A percentile compares a stretch with the other conserved stretches of the same genome.
Evolutionary conservation across 73 alveolate species (phyloP).

Genomic region (Tetrahymena elliotti): DNA sequence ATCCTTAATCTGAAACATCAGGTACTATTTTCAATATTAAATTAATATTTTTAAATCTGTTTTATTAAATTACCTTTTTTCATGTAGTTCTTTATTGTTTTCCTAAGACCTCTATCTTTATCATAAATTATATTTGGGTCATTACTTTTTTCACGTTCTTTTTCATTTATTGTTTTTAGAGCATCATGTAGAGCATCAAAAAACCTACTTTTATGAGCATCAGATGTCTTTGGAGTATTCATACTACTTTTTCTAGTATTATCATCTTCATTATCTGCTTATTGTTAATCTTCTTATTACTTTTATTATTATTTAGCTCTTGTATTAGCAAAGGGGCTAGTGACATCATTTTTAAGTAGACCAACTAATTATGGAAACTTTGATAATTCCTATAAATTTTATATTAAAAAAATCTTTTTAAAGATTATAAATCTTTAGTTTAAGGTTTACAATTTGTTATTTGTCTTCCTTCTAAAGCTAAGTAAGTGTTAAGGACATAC

Average conservation of each 20-base stretch:
- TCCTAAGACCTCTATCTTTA: not conserved
- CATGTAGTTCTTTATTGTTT: not conserved
- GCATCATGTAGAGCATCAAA: not conserved
- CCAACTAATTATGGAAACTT: not conserved
- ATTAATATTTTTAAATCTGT: not conserved
- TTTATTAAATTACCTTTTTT: not conserved
- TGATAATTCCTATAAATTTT: not conserved
- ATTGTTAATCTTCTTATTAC: not conserved
- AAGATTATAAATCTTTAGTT: too few relatives aligned
- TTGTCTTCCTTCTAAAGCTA: not conserved
- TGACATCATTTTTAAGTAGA: not conserved
- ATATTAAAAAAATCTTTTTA: not conserved
- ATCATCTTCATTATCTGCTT: not conserved
- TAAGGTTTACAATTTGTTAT: not conserved
- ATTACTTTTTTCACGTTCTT: not conserved
- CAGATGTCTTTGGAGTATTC: not conserved
- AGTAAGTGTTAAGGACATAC: not conserved
- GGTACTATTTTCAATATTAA: not conserved
- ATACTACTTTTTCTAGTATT: not conserved
- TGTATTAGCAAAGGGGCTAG: not conserved
- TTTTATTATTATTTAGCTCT: not conserved
- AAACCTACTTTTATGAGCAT: not conserved
- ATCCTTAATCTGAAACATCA: not conserved
- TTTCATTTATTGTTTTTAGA: not conserved
- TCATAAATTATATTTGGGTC: not conserved